Base-by-base conservation (phyloP, 192 early-diverging fungal genomes). In the Obelidium mucronatum region DNA sequence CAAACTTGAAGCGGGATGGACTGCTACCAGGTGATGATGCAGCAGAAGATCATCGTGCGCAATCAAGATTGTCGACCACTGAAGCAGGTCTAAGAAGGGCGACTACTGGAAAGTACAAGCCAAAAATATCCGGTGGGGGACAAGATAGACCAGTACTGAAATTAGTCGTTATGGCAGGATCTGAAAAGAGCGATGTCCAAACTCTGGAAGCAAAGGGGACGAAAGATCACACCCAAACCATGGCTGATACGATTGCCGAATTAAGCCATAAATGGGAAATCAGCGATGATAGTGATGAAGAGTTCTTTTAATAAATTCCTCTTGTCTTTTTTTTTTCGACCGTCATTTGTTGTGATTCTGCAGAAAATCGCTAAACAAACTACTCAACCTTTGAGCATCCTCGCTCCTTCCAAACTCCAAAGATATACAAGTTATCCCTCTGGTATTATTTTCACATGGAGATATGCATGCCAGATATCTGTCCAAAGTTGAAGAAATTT, bases 221-320 rank as follows among this genome's bases (percentile, higher is more conserved):
- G 3, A 24, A 8, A 22, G 31, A 68, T 3, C 13, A 68, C 8
- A 11, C 40, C 11, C 24, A 42, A 22, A 35, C 28, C 24, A 19
- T 44, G 11, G 19, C 31, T 11, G 17, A 22, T 58, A 26, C 24
- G 22, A 58, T 58, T 8, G 55, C 8, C 0, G 55, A 22, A 2
- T 64, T 35, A 36, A 26, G 33, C 4, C 34, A 22, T 2, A 24
- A 68, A 22, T 68, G 67, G 67, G 67, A 68, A 52, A 68, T 68
- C 34, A 53, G 51, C 44, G 44, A 52, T 51, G 67, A 51, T 2
- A 52, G 30, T 51, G 67, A 68, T 31, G 67, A 68, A 6, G 67
- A 68, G 51, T 68, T 68, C 51, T 34, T 64, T 30, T 64, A 34
- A 64, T 5, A 58, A 58, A 48, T n/a, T n/a, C n/a, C n/a, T n/a